Evolutionary conservation across 352 stramenopile genomes (phyloP).

Genomic region (Phytophthora kernoviae): DNA sequence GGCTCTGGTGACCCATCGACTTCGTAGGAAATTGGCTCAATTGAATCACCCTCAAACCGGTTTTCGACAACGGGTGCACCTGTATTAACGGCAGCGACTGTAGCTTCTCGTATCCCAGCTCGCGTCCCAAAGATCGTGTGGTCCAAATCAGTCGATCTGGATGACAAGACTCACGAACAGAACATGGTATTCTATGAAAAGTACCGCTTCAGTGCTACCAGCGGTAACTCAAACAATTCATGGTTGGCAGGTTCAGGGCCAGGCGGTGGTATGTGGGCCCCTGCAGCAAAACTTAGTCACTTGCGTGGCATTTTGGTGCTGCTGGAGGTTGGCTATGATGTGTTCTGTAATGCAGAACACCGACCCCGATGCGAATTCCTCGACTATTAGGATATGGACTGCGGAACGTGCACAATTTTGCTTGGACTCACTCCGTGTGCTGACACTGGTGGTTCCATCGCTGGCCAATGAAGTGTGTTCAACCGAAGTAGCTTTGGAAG

Average conservation of each 20-base stretch:
- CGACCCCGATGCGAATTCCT: conserved; percentile 59
- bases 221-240: conserved; percentile 42
- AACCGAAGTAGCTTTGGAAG: conserved; percentile 67
- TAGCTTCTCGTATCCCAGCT: conserved; percentile 61
- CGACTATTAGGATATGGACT: conserved; percentile 67
- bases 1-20: conserved; percentile 68
- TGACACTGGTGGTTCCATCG: conserved; percentile 75
- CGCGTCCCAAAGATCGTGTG: conserved; percentile 74
- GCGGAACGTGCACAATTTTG: conserved; percentile 83
- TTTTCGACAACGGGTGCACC: conserved; percentile 28
- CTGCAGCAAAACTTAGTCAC: conserved; percentile 75
- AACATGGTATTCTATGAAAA: conserved; percentile 88
- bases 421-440: conserved; percentile 71
- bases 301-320: conserved; percentile 79
- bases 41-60: conserved; percentile 63
- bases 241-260: conserved; percentile 63
- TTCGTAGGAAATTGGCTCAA: conserved; percentile 67
- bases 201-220: conserved; percentile 74
- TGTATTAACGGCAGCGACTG: conserved; percentile 57
- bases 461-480: conserved; percentile 79
- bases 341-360: conserved; percentile 58
- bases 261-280: conserved; percentile 69
- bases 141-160: conserved; percentile 81
- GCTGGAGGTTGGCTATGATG: conserved; percentile 78
- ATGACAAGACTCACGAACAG: conserved; percentile 85